Conservation (phyloP, 169 alveolate genomes). For the Besnoitia besnoiti region DNA sequence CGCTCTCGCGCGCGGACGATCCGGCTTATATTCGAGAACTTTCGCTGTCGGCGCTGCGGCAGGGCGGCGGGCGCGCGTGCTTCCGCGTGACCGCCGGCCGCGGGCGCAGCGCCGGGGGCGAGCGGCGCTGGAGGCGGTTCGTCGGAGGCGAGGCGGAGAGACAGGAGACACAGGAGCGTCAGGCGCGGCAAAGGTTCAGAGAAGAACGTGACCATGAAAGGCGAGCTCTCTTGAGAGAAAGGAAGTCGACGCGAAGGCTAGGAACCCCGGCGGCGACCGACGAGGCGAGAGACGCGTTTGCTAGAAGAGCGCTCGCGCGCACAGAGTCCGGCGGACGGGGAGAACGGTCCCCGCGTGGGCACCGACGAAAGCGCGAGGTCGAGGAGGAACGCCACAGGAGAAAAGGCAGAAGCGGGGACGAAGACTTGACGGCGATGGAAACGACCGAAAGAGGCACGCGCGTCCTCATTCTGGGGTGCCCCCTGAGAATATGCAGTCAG, state of each 20-base stretch:
- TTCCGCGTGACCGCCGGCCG: too few relatives aligned
- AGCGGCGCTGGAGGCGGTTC: too few relatives aligned
- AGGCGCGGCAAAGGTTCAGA: too few relatives aligned
- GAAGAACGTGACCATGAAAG: too few relatives aligned
- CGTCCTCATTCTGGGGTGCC: constrained; percentile 37
- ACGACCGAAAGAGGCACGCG: background rate
- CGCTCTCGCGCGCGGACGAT: background rate
- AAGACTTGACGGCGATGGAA: constrained; percentile 22
- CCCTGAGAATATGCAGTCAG: constrained; percentile 35
- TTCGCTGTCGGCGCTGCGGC: background rate
- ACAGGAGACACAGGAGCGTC: too few relatives aligned
- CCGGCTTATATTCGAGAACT: background rate
- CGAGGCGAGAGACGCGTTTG: background rate
- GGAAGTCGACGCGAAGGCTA: too few relatives aligned
- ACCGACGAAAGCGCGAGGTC: background rate
- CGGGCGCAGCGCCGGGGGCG: too few relatives aligned
- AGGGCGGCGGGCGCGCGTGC: too few relatives aligned
- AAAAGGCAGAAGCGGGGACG: background rate
- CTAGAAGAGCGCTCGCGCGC: background rate
- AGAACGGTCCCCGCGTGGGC: background rate
- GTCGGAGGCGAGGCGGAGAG: too few relatives aligned
- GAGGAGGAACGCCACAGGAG: background rate
- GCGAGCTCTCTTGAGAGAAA: too few relatives aligned
- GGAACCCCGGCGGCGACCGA: too few relatives aligned
- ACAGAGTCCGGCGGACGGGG: background rate